Evolutionary conservation across 2,329 filamentous ascomycete species (phyloP).

Genomic region (Aspergillus nomiae): DNA sequence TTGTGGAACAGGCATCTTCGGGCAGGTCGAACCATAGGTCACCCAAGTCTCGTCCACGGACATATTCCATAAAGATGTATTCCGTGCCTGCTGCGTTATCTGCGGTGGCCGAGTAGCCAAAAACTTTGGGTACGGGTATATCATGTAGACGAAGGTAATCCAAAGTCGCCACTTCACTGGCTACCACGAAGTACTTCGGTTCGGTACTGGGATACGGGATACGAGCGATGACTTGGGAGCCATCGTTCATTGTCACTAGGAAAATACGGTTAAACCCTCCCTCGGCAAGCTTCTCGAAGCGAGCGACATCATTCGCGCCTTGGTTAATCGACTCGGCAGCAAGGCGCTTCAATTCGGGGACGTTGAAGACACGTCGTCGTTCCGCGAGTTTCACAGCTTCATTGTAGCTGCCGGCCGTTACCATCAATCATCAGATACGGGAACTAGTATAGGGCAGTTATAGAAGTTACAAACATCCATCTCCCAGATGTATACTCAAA

Average conservation of each 20-base stretch:
- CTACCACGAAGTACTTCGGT: constrained; percentile 29
- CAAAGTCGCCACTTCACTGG: constrained; percentile 44
- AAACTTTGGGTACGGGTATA: constrained; percentile 38
- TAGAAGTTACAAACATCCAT: background rate
- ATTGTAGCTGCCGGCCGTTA: background rate
- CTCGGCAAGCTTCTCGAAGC: constrained; percentile 31
- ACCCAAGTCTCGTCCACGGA: constrained; percentile 32
- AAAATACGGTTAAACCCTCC: constrained; percentile 32
- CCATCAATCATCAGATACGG: background rate
- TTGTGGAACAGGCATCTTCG: constrained; percentile 11
- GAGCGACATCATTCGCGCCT: constrained; percentile 11
- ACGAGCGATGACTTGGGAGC: constrained; percentile 24
- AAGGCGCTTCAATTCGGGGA: background rate
- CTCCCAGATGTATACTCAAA: constrained; percentile 1
- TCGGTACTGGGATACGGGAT: constrained; percentile 30
- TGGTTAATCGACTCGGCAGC: background rate
- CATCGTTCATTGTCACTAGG: constrained; percentile 24
- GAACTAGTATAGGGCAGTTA: background rate
- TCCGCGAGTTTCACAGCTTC: background rate
- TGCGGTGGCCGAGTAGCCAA: constrained; percentile 34
- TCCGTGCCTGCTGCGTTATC: constrained; percentile 42
- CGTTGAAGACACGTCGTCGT: background rate
- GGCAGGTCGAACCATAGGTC: constrained; percentile 34
- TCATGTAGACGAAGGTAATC: constrained; percentile 33
- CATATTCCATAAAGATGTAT: constrained; percentile 43